Base-by-base conservation (phyloP, 208 protist genomes). In the Trypanosoma brucei region DNA sequence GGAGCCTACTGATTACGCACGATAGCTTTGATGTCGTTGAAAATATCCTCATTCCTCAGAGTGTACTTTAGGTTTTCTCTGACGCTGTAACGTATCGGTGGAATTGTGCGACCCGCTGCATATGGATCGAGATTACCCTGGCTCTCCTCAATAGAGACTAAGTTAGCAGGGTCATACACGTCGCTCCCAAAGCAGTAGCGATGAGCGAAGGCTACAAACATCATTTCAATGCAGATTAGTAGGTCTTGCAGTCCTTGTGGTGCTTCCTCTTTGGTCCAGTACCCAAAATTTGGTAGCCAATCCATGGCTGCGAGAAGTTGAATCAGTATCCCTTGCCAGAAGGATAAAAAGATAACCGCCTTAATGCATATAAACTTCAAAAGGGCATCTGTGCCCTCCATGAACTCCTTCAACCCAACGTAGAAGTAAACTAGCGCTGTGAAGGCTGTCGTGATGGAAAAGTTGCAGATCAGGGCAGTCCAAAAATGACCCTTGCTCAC, bases 331-430 rank as follows among this genome's bases (percentile, higher is more conserved):
- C 90, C 90, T 56, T 97, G 93, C 93, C 93, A 97, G 69, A 95
- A 97, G 11, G 91, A 95, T 13, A 96, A 75, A 64, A 97, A 95
- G 51, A 97, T 91, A 59, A 97, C 86, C 0, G 79, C 60, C 75
- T 97, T 97, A 37, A 97, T 74, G 70, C 91, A 96, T 9, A 96
- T 67, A 59, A 97, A 97, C 76, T 97, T 97, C 62, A 92, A 57
- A 37, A 97, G 68, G 1, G 90, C 86, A 60, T 95, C 88, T 50
- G 87, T 85, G 38, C 86, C 89, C 67, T 94, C 84, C 73, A 97
- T 89, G 46, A 94, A 83, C 37, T 93, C 81, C 49, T 94, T 85
- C 31, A 91, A 66, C 9, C 86, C 91, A 7, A 68, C 65, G 70
- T 97, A 97, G 67, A 97, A 97, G 73, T 97, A 91, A 8, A 97